phyloP scores from a whole-genome alignment of 2,329 filamentous ascomycete genomes.

The Trichoderma sp. region DNA sequence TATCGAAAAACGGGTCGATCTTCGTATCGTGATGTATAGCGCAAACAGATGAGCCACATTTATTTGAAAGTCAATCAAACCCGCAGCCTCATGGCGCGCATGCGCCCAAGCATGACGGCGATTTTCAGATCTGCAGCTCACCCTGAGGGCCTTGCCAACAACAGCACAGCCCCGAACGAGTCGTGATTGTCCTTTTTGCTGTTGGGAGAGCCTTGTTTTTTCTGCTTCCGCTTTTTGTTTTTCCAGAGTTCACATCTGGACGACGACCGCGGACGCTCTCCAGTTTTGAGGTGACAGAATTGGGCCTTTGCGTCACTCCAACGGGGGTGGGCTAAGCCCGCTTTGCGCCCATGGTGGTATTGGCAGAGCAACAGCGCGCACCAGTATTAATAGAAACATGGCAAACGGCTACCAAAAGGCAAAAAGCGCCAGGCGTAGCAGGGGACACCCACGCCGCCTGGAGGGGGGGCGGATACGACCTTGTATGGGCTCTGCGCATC shows the following conservation, averaged over 20 bases:
- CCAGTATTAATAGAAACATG: constrained; percentile 23
- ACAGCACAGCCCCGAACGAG: constrained; percentile 11
- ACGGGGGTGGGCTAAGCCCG: constrained; percentile 12
- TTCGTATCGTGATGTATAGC: constrained; percentile 19
- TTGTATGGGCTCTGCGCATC: constrained; percentile 1
- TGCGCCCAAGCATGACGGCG: constrained; percentile 6
- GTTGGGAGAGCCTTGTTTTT: neutral
- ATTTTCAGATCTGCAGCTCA: constrained; percentile 1
- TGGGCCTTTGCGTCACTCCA: neutral
- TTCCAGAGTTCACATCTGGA: neutral
- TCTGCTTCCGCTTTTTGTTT: neutral
- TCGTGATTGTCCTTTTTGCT: neutral
- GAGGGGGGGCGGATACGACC: constrained; percentile 17
- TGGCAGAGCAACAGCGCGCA: constrained; percentile 26
- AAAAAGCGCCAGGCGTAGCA: neutral
- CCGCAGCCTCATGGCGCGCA: constrained; percentile 10
- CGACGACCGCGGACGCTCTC: constrained; percentile 9
- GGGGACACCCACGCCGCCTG: neutral
- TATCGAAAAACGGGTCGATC: constrained; percentile 3
- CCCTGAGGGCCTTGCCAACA: neutral
- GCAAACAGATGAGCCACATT: constrained; percentile 20
- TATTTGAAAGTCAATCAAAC: neutral
- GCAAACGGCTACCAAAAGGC: neutral
- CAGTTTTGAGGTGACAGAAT: constrained; percentile 20
- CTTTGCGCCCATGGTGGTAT: constrained; percentile 12